Evolutionary conservation across 768 basidiomycete species (phyloP).

Genomic region (Neoboletus subvelutipes): DNA sequence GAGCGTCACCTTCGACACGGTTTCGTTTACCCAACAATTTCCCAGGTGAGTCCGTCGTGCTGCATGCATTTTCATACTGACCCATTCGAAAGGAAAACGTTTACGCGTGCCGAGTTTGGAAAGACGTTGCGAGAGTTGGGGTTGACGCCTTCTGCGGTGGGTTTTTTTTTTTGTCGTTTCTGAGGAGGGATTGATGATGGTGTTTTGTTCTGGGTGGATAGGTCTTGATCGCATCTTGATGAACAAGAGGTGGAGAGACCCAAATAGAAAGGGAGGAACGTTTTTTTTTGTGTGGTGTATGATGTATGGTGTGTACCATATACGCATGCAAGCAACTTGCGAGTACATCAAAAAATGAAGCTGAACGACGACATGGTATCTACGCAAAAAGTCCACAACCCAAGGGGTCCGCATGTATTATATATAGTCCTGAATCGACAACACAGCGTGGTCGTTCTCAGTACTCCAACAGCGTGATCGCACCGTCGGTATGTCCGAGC

Average conservation of each 20-base stretch:
- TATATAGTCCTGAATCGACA: not conserved
- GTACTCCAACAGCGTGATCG: constrained; percentile 54
- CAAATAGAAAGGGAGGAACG: no score
- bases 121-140: constrained; percentile 81
- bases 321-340: not conserved
- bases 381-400: not conserved
- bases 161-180: not conserved
- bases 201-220: constrained; percentile 15
- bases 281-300: not conserved
- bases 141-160: constrained; percentile 81
- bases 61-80: not conserved
- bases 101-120: constrained; percentile 68
- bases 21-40: constrained; percentile 78
- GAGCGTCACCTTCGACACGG: constrained; percentile 70
- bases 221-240: constrained; percentile 54
- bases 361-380: not conserved
- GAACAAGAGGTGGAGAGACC: not conserved
- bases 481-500: constrained; percentile 39
- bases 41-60: constrained; percentile 59
- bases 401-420: not conserved
- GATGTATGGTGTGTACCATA: not conserved
- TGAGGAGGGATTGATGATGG: not conserved
- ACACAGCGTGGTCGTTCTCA: not conserved
- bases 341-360: no score
- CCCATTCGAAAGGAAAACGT: constrained; percentile 52